A percentile compares a stretch with the other conserved stretches of the same genome.
Evolutionary conservation across 1,284 basidiomycete species (phyloP).

Genomic region (Malassezia restricta): DNA sequence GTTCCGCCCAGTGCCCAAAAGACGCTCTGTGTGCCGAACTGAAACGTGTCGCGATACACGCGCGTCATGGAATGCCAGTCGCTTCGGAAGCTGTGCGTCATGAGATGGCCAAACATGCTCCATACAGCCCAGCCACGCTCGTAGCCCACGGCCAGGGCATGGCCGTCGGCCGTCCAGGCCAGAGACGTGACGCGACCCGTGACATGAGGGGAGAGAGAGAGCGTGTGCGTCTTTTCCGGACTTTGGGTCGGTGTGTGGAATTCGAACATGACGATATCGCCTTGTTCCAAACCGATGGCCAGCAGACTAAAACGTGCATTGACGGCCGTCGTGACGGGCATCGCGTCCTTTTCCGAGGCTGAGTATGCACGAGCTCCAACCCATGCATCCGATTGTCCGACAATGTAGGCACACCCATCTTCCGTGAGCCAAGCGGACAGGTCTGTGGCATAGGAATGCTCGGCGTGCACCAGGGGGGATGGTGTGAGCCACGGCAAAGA

Average conservation of each 20-base stretch:
- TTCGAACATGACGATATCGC: conserved; percentile 35
- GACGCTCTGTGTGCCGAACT: conserved; percentile 57
- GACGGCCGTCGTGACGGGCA: conserved; percentile 48
- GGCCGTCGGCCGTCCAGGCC: conserved; percentile 67
- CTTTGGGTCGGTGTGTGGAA: conserved; percentile 25
- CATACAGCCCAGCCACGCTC: conserved; percentile 77
- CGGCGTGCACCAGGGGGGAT: conserved; percentile 4
- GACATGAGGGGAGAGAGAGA: conserved; percentile 38
- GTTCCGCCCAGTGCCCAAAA: conserved; percentile 39
- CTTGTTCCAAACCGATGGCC: conserved; percentile 65
- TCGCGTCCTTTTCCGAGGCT: background rate
- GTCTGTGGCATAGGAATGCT: conserved; percentile 34
- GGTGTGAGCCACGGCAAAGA: background rate
- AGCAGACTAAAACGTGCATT: conserved; percentile 75
- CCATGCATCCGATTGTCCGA: background rate
- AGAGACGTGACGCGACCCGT: conserved; percentile 65
- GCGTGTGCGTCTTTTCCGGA: conserved; percentile 32
- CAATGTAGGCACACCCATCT: background rate
- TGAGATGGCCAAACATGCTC: conserved; percentile 78
- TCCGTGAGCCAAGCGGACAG: conserved; percentile 29
- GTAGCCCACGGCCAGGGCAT: conserved; percentile 93
- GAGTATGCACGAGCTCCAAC: background rate
- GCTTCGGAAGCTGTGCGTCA: conserved; percentile 60
- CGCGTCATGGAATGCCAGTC: conserved; percentile 52
- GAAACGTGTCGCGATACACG: conserved; percentile 61